Evolutionary conservation across 2,329 filamentous ascomycete species (phyloP).

Genomic region (Pseudogymnoascus sp.): DNA sequence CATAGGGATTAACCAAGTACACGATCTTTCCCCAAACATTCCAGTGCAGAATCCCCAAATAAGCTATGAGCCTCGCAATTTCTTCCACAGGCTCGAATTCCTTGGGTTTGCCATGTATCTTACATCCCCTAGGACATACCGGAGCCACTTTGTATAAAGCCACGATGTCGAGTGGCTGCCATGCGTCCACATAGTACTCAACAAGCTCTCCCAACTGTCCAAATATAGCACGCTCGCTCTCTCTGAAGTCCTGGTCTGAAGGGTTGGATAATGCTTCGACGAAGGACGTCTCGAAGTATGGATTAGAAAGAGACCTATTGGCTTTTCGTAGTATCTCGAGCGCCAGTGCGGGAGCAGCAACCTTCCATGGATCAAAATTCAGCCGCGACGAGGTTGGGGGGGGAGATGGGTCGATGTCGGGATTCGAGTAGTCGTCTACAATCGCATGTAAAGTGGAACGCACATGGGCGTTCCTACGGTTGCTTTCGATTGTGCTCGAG

Average conservation of each 20-base stretch:
- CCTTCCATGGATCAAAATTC: conserved; percentile 16
- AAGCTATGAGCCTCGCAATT: conserved; percentile 69
- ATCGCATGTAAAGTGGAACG: not conserved
- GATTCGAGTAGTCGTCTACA: not conserved
- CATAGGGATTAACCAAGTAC: conserved; percentile 40
- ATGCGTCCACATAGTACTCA: conserved; percentile 8
- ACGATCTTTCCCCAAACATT: conserved; percentile 73
- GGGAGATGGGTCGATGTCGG: not conserved
- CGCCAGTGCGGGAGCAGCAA: not conserved
- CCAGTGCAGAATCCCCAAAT: conserved; percentile 83
- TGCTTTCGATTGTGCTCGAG: too few species aligned
- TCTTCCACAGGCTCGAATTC: conserved; percentile 39
- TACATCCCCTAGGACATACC: not conserved
- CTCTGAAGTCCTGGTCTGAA: not conserved
- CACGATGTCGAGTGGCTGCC: conserved; percentile 9
- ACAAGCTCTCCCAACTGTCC: not conserved
- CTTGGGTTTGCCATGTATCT: not conserved
- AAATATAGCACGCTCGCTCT: not conserved
- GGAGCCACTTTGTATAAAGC: not conserved
- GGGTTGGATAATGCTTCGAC: not conserved
- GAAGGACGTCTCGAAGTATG: conserved; percentile 11
- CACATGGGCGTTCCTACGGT: not conserved
- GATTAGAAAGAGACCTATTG: conserved; percentile 22
- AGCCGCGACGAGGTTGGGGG: not conserved
- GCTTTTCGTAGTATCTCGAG: conserved; percentile 11